phyloP scores from a whole-genome alignment of 129 eudicot species.

The Escallonia herrerae region DNA sequence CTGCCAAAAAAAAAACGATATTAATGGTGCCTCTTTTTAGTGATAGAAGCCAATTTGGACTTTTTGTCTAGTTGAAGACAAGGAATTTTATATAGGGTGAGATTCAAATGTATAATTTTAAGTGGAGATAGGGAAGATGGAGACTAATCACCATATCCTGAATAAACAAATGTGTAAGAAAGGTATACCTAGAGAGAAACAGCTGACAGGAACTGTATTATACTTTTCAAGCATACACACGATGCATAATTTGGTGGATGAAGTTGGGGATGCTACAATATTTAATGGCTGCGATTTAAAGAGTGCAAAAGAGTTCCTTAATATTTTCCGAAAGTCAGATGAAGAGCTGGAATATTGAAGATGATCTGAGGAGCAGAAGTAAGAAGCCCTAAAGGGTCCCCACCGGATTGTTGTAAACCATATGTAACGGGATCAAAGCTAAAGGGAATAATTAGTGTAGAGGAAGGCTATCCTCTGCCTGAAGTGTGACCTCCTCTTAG shows the following conservation, averaged over 20 bases:
- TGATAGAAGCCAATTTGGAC: constrained; percentile 41
- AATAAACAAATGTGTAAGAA: constrained; percentile 2
- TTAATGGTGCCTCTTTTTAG: constrained; percentile 23
- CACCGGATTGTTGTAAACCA: too few species aligned
- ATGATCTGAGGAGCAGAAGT: too few species aligned
- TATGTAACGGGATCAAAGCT: too few species aligned
- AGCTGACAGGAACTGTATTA: not conserved
- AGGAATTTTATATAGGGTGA: constrained; percentile 28
- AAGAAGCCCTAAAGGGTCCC: too few species aligned
- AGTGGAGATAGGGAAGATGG: constrained; percentile 32
- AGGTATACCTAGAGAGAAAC: not conserved
- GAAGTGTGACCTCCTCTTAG: too few species aligned
- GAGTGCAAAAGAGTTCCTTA: too few species aligned
- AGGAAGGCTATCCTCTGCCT: too few species aligned
- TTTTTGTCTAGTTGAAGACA: constrained; percentile 42
- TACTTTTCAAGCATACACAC: not conserved
- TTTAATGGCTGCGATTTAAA: too few species aligned
- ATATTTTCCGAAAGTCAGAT: too few species aligned
- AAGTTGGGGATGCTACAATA: too few species aligned
- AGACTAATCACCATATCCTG: constrained; percentile 27
- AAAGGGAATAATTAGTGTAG: too few species aligned
- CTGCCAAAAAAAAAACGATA: constrained; percentile 10
- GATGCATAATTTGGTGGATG: not conserved
- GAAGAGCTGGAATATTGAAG: too few species aligned
- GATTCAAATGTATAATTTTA: constrained; percentile 48